These are phyloP conservation scores for Herpetomonas tarakana DNA, from an alignment of 208 protist species.

Conservation along the genomic window DNA sequence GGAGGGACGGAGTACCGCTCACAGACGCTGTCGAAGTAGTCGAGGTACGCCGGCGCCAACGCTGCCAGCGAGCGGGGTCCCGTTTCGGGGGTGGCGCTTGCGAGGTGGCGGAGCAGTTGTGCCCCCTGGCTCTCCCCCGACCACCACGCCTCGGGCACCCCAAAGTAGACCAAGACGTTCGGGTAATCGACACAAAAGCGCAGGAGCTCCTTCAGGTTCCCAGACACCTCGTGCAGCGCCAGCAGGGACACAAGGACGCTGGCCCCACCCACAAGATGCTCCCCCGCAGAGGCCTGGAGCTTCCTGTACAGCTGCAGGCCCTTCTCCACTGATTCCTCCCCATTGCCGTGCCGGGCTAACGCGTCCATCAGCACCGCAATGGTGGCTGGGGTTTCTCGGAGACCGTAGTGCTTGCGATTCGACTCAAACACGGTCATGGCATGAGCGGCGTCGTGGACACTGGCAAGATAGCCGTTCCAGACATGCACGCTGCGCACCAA, in stretches of 20 bases:
- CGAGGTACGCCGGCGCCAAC: too few relatives aligned
- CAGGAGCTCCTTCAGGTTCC: conserved; percentile 15
- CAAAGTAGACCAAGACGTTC: conserved; percentile 37
- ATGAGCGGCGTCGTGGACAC: conserved; percentile 36
- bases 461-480: conserved; percentile 68
- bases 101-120: neutral
- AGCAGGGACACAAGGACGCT: conserved; percentile 25
- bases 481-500: conserved; percentile 47
- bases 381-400: conserved; percentile 44
- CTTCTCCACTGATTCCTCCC: conserved; percentile 11
- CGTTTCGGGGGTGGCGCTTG: neutral
- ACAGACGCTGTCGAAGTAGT: too few relatives aligned
- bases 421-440: conserved; percentile 52
- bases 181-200: conserved; percentile 33
- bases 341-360: conserved; percentile 19
- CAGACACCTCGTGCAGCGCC: conserved; percentile 17
- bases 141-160: conserved; percentile 28
- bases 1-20: too few relatives aligned
- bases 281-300: conserved; percentile 15
- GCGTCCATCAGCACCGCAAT: conserved; percentile 61
- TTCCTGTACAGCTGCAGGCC: conserved; percentile 29
- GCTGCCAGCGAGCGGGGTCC: conserved; percentile 4
- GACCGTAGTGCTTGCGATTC: conserved; percentile 41
- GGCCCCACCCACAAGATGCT: conserved; percentile 26
- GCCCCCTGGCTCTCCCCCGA: neutral